Evolutionary conservation across 2,329 filamentous ascomycete genomes (phyloP), one percentile per base, ranked within the genome.

Genomic region (Alternaria sp.): DNA sequence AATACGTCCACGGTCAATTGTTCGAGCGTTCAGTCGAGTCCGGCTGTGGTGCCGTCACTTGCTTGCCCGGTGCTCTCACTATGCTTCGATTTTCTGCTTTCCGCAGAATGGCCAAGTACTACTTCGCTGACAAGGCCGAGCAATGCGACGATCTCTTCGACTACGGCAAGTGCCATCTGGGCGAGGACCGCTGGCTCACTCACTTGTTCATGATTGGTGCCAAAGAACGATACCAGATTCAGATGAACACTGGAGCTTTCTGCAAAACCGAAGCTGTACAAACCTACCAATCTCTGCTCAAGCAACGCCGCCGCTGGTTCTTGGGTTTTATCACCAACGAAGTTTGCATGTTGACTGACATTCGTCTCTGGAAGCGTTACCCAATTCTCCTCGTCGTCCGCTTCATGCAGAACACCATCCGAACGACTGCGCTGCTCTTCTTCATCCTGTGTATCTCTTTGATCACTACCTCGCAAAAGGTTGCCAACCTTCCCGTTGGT

Each of bases 171-270:
- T 94, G 92, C 72, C 94, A 98, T 80, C 81, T 98, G 43, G 95
- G 95, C 39, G 95, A 98, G 79, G 95, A 99, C 79, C 87, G 94
- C 64, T 98, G 94, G 94, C 86, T 98, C 57, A 99, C 94, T 1
- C 95, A 99, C 82, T 85, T 99, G 59, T 97, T 99, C 84, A 99
- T 99, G 95, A 95, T 98, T 73, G 94, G 93, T 24, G 94, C 94
- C 44, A 92, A 93, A 81, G 89, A 96, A 77, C 87, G 92, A 41
- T 96, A 96, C 78, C 95, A 98, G 79, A 97, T 98, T 63, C 93
- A 96, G 80, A 94, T 98, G 89, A 97, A 95, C 79, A 97, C 94
- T 1, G 94, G 93, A 55, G 95, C 94, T 7, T 98, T 98, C 78
- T 98, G 95, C 86, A 98, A 98, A 81, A 98, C 95, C 0, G 94